Base-by-base conservation (phyloP, 1,139 yeast species). In the Suhomyces maxii region DNA sequence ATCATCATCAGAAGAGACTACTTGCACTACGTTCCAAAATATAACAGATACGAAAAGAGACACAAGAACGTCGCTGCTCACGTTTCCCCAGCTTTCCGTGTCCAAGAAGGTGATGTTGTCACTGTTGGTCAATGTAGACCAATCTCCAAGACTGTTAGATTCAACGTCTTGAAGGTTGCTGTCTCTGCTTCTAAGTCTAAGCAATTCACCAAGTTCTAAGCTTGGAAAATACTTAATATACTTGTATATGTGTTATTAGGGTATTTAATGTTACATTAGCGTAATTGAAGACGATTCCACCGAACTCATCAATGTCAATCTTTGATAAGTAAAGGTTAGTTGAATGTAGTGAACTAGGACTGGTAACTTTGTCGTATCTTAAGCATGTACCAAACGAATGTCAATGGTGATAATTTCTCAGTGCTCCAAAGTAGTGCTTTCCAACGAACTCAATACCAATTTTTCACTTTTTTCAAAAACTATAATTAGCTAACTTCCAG, bases 111-210 rank as follows among this genome's bases (percentile, higher is more conserved):
- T 84, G 99, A 95, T 73, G 83, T 87, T 65, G 99, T 95, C 71
- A 91, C 96, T 68, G 98, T 93, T 77, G 99, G 99, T 76, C 99
- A 95, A 84, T 93, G 99, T 88, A 93, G 99, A 85, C 99, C 99
- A 72, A 82, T 93, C 75, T 93, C 99, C 71, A 93, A 93, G 90
- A 93, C 99, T 67, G 97, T 93, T 72, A 91, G 99, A 88, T 93
- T 93, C 88, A 93, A 95, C 86, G 99, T 93, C 71, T 83, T 93
- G 75, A 90, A 91, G 82, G 96, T 93, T 71, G 82, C 93, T 73
- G 82, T 91, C 72, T 83, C 95, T 72, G 82, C 83, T 70, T 87
- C 93, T 76, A 85, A 86, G 78, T 79, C 95, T 65, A 90, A 91
- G 88, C 90, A 89, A 82, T 93, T 93, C 84, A 68, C 91, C 79